Conservation (phyloP, 495 filamentous ascomycete species). For the Venustampulla echinocandica region DNA sequence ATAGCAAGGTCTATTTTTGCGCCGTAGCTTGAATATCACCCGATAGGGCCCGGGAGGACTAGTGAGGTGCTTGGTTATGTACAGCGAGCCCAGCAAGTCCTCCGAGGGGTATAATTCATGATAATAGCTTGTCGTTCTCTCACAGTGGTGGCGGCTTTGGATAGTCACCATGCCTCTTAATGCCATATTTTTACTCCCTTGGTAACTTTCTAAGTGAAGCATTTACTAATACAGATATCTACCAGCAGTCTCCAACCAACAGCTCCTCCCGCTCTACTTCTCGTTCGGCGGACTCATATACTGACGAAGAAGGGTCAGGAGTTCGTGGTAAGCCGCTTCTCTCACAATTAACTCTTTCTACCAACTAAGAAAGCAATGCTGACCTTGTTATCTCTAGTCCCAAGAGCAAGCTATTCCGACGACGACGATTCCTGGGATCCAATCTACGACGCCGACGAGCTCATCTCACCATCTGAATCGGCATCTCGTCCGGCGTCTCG, state of each 20-base stretch:
- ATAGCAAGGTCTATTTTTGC: background rate
- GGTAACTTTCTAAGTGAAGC: too few species aligned
- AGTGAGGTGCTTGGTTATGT: too few species aligned
- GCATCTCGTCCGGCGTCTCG: constrained; percentile 52
- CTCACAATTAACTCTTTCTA: constrained; percentile 24
- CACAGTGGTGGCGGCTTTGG: too few species aligned
- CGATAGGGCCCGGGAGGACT: background rate
- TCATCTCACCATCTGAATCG: constrained; percentile 71
- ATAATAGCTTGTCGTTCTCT: too few species aligned
- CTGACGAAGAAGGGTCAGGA: constrained; percentile 47
- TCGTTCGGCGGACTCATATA: constrained; percentile 14
- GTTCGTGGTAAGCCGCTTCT: constrained; percentile 30
- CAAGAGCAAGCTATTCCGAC: constrained; percentile 17
- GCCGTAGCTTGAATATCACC: background rate
- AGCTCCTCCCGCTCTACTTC: constrained; percentile 24
- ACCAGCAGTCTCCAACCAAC: constrained; percentile 8
- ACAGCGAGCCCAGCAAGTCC: too few species aligned
- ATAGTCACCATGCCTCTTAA: too few species aligned
- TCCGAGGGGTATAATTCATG: too few species aligned
- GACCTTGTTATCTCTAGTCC: constrained; percentile 12
- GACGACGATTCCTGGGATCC: constrained; percentile 34
- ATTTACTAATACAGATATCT: constrained; percentile 2
- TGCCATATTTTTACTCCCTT: too few species aligned
- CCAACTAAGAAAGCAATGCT: constrained; percentile 21
- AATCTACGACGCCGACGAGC: constrained; percentile 48